Evolutionary conservation across 2,329 filamentous ascomycete genomes (phyloP).

Genomic region (Cordyceps cateniannulata): DNA sequence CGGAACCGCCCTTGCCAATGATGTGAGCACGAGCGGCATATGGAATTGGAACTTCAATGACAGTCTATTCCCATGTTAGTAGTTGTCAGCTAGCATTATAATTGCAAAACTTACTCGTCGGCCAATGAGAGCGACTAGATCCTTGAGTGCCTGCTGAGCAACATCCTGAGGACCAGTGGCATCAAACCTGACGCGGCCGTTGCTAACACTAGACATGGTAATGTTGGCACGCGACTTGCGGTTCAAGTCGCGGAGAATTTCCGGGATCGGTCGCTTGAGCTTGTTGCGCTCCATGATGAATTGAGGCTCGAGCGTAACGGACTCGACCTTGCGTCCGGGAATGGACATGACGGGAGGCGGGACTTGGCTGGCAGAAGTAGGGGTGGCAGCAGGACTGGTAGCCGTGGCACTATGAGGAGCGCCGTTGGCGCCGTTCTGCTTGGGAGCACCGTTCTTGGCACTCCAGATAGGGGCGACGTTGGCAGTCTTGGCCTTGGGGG

Average conservation of each 20-base stretch:
- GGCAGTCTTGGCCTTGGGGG: conserved; percentile 58
- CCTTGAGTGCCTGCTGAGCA: conserved; percentile 81
- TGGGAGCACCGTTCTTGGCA: conserved; percentile 53
- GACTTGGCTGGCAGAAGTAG: conserved; percentile 26
- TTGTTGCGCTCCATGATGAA: conserved; percentile 71
- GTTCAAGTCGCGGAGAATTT: conserved; percentile 88
- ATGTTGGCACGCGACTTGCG: conserved; percentile 83
- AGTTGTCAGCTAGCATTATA: neutral
- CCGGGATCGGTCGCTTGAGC: conserved; percentile 76
- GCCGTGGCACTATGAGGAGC: conserved; percentile 56
- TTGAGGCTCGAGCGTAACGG: conserved; percentile 64
- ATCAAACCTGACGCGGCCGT: conserved; percentile 72
- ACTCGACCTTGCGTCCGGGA: conserved; percentile 76
- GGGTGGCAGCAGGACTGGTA: conserved; percentile 50
- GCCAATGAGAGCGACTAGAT: conserved; percentile 82
- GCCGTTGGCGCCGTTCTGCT: conserved; percentile 46
- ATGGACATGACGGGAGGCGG: conserved; percentile 59
- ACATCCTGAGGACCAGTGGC: conserved; percentile 77
- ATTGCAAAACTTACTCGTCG: conserved; percentile 32
- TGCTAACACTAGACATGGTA: conserved; percentile 66
- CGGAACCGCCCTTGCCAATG: conserved; percentile 85
- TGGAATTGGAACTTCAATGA: conserved; percentile 73
- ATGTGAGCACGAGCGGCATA: conserved; percentile 79
- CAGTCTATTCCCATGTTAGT: conserved; percentile 31
- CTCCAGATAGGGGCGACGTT: conserved; percentile 72